A percentile compares a stretch with the other conserved stretches of the same genome.
These are phyloP conservation scores for Panaeolus cyanescens DNA, from an alignment of 768 basidiomycete species.

Conservation along the genomic window DNA sequence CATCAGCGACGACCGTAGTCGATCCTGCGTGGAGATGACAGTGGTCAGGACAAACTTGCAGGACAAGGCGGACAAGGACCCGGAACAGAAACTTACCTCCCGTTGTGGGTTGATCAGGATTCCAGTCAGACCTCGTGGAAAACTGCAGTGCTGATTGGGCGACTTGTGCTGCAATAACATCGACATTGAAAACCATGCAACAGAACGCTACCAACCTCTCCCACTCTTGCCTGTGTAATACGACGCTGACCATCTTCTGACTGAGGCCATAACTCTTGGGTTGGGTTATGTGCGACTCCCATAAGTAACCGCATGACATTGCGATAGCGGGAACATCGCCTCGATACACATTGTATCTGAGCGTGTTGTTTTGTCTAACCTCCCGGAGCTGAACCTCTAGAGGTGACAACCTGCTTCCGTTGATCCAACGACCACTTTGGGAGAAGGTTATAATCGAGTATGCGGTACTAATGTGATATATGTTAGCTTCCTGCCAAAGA, in stretches of 20 bases:
- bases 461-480: no score
- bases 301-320: neutral
- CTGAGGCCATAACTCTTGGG: neutral
- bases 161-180: neutral
- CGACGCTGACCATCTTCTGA: neutral
- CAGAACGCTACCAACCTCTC: neutral
- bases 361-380: neutral
- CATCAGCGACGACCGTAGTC: neutral
- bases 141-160: neutral
- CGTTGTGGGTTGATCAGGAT: neutral
- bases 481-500: no score
- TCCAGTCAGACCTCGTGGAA: neutral
- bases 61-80: neutral
- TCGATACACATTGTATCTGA: neutral
- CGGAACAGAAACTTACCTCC: neutral
- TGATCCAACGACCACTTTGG: neutral
- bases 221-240: constrained; percentile 1
- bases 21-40: neutral
- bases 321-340: neutral
- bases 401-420: neutral
- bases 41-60: neutral
- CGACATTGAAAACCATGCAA: neutral
- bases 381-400: neutral
- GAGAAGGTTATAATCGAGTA: neutral
- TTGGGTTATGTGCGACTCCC: neutral